A percentile compares a stretch with the other conserved stretches of the same genome.
Conservation (phyloP, 2,329 filamentous ascomycete genomes). For the Colletotrichum simmondsii region DNA sequence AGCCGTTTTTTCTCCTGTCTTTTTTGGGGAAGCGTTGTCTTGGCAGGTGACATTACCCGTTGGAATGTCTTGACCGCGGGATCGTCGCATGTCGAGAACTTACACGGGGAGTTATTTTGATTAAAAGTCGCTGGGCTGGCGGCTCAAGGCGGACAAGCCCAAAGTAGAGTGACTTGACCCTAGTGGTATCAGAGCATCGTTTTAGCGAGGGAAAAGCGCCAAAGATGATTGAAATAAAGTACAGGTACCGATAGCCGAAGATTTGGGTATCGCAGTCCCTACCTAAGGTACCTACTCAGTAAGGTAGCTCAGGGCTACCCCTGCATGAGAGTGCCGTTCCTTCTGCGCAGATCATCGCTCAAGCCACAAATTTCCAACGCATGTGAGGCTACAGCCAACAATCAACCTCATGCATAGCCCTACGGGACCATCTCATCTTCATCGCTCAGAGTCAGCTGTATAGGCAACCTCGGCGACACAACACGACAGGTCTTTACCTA, state of each 20-base stretch:
- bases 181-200: background rate
- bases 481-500: background rate
- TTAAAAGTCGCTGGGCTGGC: background rate
- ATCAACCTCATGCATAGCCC: conserved; percentile 26
- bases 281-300: background rate
- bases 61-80: background rate
- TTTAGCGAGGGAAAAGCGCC: too few species aligned
- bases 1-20: background rate
- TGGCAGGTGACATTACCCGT: background rate
- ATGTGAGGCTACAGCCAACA: conserved; percentile 18
- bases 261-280: conserved; percentile 7
- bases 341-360: conserved; percentile 29
- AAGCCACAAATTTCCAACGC: conserved; percentile 28
- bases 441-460: background rate
- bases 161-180: background rate
- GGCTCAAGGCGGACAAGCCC: background rate
- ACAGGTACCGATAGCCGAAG: conserved; percentile 6
- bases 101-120: background rate
- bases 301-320: conserved; percentile 9
- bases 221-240: background rate
- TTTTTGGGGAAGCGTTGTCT: background rate
- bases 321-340: conserved; percentile 13
- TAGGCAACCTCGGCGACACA: background rate
- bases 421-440: conserved; percentile 10
- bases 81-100: background rate